A percentile compares a stretch with the other conserved stretches of the same genome.
Conservation (phyloP, 75 land plant species). For the Larix kaempferi region DNA sequence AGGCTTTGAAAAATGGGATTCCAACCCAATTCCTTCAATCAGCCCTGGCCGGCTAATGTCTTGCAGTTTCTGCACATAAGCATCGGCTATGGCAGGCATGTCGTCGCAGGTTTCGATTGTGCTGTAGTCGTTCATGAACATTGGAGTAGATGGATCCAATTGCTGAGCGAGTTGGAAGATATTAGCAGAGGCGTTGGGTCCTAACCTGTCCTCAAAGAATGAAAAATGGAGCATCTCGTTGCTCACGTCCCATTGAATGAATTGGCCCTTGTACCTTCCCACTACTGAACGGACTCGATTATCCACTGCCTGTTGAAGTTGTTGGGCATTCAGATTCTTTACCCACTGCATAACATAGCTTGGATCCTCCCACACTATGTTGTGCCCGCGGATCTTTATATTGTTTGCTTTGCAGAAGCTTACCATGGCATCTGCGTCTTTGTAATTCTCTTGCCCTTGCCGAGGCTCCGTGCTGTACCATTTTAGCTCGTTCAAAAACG, state of each 20-base stretch:
- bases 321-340: constrained; percentile 9
- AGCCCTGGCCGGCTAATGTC: constrained; percentile 15
- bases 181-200: constrained; percentile 22
- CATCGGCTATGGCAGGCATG: constrained; percentile 17
- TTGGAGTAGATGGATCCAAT: constrained; percentile 28
- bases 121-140: constrained; percentile 80
- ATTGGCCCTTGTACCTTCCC: constrained; percentile 36
- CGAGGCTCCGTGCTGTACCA: constrained; percentile 63
- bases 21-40: constrained; percentile 68
- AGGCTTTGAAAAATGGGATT: constrained; percentile 49
- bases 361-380: constrained; percentile 69
- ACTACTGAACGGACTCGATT: constrained; percentile 43
- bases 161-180: constrained; percentile 26
- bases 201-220: constrained; percentile 50
- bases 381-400: constrained; percentile 54
- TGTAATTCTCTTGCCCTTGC: constrained; percentile 52
- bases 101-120: constrained; percentile 44
- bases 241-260: constrained; percentile 70
- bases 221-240: constrained; percentile 69
- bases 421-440: constrained; percentile 51
- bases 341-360: constrained; percentile 47
- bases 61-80: constrained; percentile 25
- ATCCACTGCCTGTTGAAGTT: constrained; percentile 27
- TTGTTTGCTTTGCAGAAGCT: constrained; percentile 29
- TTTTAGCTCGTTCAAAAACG: constrained; percentile 70